Evolutionary conservation across 768 basidiomycete genomes (phyloP), one percentile per base, ranked within the genome.

Genomic region (Panaeolus cyanescens): DNA sequence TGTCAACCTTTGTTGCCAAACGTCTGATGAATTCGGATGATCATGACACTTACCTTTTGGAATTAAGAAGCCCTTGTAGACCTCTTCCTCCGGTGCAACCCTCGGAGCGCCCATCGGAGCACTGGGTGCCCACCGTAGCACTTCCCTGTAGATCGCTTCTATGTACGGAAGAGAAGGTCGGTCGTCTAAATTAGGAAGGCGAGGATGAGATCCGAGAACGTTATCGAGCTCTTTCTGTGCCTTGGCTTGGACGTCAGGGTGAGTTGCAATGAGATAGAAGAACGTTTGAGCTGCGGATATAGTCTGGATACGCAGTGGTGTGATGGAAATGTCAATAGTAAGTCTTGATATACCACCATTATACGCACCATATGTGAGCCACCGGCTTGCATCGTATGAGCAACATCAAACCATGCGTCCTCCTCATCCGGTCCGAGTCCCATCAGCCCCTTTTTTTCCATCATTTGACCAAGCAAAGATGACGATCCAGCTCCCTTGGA

Each of bases 181-280:
- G 59, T 76, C 74, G 3, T 65, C 64, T 50, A 71, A 63, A 2
- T 59, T 63, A 2, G 74, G 72, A 12, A 77, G 60, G 3, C 75
- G 67, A 17, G 67, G 65, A 8, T 69, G 63, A 15, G 53, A 56
- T 1, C 76, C 77, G 12, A 76, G 60, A 10, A 75, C 64, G 0
- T 55, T 54, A 59, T 78, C 74, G 31, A 79, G 67, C 60, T 77
- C 77, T 5, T 54, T 64, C 59, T 75, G 77, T 8, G 73, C 76
- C 34, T 71, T 72, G 13, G 55, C 62, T 58, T 76, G 75, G 2
- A 70, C 67, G 2, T 76, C 69, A 1, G 76, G 75, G 59, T 76
- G 63, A 15, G 59, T 59, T 2, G 70, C 56, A 70, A 78, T 71
- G 9, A 71, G 65, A 19, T 76, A 67, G 20, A 78, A 39, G 61